Percentiles rank a stretch among this genome's conserved stretches.
Conservation (phyloP, 441 rosid genomes). For the Populus trichocarpa region DNA sequence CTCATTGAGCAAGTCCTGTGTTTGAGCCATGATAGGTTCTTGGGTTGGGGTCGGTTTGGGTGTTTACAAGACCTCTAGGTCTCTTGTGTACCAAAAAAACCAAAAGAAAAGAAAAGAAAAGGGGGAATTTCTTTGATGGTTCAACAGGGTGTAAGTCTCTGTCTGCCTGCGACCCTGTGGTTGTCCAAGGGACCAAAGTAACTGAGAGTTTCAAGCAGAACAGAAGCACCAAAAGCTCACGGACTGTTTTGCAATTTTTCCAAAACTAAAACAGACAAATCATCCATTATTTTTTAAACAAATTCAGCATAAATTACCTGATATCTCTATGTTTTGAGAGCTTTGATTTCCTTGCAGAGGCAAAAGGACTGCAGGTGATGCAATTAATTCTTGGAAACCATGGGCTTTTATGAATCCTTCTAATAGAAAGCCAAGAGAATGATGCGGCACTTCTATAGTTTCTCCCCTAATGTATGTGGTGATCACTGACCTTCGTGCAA, state of each 20-base stretch:
- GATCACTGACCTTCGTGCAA: conserved; percentile 60
- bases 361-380: conserved; percentile 63
- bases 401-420: conserved; percentile 71
- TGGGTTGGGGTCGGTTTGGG: too few species aligned
- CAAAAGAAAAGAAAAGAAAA: too few species aligned
- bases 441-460: conserved; percentile 53
- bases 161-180: too few species aligned
- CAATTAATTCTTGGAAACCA: conserved; percentile 50
- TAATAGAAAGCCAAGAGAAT: conserved; percentile 65
- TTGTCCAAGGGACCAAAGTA: too few species aligned
- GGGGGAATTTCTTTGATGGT: too few species aligned
- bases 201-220: not conserved
- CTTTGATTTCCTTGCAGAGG: conserved; percentile 44
- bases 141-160: too few species aligned
- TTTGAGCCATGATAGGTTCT: too few species aligned
- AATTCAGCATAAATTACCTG: conserved; percentile 37
- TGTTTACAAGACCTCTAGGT: too few species aligned
- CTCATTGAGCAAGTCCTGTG: too few species aligned
- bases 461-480: conserved; percentile 63
- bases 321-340: conserved; percentile 33
- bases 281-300: not conserved
- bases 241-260: not conserved
- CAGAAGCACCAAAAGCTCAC: not conserved
- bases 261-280: not conserved
- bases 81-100: too few species aligned